A percentile compares a stretch with the other conserved stretches of the same genome.
These are phyloP conservation scores for Tolypocladium endophyticum DNA, from an alignment of 2,329 filamentous ascomycete species.

Conservation along the genomic window DNA sequence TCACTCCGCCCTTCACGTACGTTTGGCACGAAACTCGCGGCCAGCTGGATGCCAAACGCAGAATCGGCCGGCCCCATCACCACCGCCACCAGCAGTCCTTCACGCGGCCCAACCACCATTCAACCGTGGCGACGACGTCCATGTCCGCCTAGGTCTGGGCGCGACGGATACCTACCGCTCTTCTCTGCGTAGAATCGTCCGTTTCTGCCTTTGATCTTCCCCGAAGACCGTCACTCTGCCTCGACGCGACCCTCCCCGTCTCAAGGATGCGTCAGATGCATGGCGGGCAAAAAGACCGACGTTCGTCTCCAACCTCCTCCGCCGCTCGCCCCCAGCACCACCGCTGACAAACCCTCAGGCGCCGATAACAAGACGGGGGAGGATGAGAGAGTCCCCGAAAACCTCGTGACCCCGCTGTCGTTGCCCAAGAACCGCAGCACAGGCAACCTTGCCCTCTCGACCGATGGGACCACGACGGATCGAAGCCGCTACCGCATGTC, in stretches of 20 bases:
- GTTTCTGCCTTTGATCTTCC: constrained; percentile 4
- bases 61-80: neutral
- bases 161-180: neutral
- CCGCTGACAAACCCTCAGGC: constrained; percentile 17
- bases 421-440: constrained; percentile 57
- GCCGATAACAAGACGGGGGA: constrained; percentile 21
- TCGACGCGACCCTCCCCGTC: constrained; percentile 11
- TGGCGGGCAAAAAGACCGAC: constrained; percentile 29
- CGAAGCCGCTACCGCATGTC: constrained; percentile 61
- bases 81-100: neutral
- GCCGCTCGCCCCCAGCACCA: neutral
- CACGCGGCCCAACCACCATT: neutral
- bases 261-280: constrained; percentile 33
- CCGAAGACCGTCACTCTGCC: neutral
- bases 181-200: constrained; percentile 8
- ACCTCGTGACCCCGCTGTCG: constrained; percentile 35
- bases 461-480: constrained; percentile 40
- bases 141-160: constrained; percentile 3
- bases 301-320: constrained; percentile 15
- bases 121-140: constrained; percentile 1
- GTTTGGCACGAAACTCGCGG: neutral
- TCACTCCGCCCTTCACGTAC: neutral
- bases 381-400: constrained; percentile 30
- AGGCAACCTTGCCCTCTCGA: constrained; percentile 43
- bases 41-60: neutral